These are phyloP conservation scores for Blumeria hordei DNA, from an alignment of 2,329 filamentous ascomycete species.

Conservation along the genomic window DNA sequence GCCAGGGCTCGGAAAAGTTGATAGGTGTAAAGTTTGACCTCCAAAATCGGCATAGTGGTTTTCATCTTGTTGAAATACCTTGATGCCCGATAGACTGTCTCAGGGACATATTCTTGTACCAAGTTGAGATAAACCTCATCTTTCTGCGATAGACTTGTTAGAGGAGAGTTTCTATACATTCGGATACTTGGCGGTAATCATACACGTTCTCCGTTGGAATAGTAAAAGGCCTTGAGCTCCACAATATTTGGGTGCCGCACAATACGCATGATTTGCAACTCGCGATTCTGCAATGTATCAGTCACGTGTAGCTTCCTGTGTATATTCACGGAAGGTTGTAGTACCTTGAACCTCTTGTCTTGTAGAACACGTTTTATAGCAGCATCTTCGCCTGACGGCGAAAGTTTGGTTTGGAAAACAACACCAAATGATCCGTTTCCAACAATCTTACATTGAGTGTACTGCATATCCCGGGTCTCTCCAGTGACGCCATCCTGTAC, in stretches of 20 bases:
- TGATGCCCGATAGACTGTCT: slow-evolving; percentile 93
- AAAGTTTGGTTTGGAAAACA: slow-evolving; percentile 96
- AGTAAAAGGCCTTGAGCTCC: slow-evolving; percentile 97
- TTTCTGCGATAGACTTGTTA: slow-evolving; percentile 31
- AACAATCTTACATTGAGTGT: slow-evolving; percentile 98
- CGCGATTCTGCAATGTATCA: slow-evolving; percentile 51
- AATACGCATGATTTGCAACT: slow-evolving; percentile 98
- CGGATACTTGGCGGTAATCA: slow-evolving; percentile 17
- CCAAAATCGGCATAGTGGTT: slow-evolving; percentile 95
- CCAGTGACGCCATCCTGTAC: slow-evolving; percentile 95
- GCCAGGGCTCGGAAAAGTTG: slow-evolving; percentile 95
- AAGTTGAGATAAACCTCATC: slow-evolving; percentile 98
- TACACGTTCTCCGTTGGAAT: slow-evolving; percentile 96
- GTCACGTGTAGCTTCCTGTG: neutral
- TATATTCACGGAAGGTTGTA: neutral
- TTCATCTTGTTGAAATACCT: slow-evolving; percentile 99
- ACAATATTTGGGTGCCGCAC: slow-evolving; percentile 98
- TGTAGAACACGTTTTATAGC: slow-evolving; percentile 97
- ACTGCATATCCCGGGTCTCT: slow-evolving; percentile 89
- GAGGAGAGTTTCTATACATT: neutral
- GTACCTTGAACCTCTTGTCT: slow-evolving; percentile 98
- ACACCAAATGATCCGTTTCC: slow-evolving; percentile 97
- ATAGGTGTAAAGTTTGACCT: slow-evolving; percentile 98
- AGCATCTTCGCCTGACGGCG: slow-evolving; percentile 91
- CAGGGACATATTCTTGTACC: slow-evolving; percentile 91